Evolutionary conservation across 352 stramenopile species (phyloP), one percentile per base, ranked within the genome.

Genomic region (Pythium utonaiense): DNA sequence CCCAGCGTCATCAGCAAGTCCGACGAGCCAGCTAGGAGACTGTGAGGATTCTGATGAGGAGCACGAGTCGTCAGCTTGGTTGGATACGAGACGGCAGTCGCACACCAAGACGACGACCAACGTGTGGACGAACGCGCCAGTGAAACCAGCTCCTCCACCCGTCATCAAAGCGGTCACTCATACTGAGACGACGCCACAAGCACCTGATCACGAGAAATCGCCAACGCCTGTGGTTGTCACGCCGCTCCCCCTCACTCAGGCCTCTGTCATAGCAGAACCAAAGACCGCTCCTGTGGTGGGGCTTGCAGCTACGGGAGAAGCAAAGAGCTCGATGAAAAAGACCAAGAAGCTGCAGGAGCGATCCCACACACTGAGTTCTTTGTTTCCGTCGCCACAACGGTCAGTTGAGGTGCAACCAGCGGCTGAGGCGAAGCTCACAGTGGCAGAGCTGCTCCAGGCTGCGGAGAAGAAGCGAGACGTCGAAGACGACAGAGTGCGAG

Each of bases 341-440:
- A n/a, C 42, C 16, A 64, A 64, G 47, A n/a, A 33, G 34, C 34
- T 57, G 1, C 34, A 41, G 2, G 57, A 65, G 30, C 58, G 38
- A 30, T 65, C 58, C 4, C 25, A 36, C 22, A 57, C 57, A 25
- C 7, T 64, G 7, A 27, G 21, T 16, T 25, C 33, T 1, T 34
- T 47, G 36, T n/a, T 50, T 31, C 19, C 42, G 5, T 10, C 42
- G 27, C 22, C 51, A 8, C 5, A 8, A 21, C 34, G 33, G 28
- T 33, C 51, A 31, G 0, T 6, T 22, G 31, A 47, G 22, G 13
- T 21, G 3, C 36, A 44, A 13, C 12, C 36, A 7, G 16, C 16
- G 21, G 53, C 27, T 3, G 54, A 42, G 19, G 42, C 54, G 41
- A 61, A 61, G 30, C 14, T 9, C 6, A 47, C 40, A 2, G 6